Conservation (phyloP, 179 eudicot species). For the Corrigiola litoralis region DNA sequence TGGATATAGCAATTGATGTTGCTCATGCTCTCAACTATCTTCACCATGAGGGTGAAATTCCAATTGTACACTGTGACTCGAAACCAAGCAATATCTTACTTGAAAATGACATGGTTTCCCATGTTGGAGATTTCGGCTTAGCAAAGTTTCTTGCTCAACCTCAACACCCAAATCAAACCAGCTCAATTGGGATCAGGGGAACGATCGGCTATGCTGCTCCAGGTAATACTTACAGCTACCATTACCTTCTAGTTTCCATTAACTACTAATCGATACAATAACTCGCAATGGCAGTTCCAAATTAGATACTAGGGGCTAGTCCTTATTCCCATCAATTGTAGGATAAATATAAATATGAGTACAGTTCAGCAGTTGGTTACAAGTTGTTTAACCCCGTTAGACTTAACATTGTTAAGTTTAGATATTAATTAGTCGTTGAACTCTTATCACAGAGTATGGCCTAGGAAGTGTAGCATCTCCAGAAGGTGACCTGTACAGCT, state of each 20-base stretch:
- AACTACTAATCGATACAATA: too few relatives aligned
- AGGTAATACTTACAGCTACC: background rate
- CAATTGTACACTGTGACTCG: slow-evolving; percentile 6
- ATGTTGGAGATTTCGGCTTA: slow-evolving; percentile 14
- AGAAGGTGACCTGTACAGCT: slow-evolving; percentile 21
- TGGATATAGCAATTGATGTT: slow-evolving; percentile 7
- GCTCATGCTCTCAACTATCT: slow-evolving; percentile 7
- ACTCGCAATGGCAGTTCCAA: too few relatives aligned
- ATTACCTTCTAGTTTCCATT: too few relatives aligned
- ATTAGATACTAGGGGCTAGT: background rate
- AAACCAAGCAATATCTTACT: slow-evolving; percentile 7
- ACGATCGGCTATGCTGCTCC: slow-evolving; percentile 13
- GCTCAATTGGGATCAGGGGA: slow-evolving; percentile 4
- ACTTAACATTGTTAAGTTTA: too few relatives aligned
- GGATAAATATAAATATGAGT: background rate
- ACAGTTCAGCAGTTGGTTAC: background rate
- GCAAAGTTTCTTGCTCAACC: slow-evolving; percentile 5
- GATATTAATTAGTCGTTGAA: background rate
- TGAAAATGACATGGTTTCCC: slow-evolving; percentile 10
- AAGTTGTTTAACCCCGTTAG: background rate
- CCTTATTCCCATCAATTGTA: background rate
- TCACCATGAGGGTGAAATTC: slow-evolving; percentile 8
- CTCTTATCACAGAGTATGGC: slow-evolving; percentile 16
- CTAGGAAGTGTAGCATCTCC: slow-evolving; percentile 15
- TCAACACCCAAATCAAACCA: background rate